phyloP scores from a whole-genome alignment of 768 basidiomycete genomes.

The Hygrophorus pudorinus region DNA sequence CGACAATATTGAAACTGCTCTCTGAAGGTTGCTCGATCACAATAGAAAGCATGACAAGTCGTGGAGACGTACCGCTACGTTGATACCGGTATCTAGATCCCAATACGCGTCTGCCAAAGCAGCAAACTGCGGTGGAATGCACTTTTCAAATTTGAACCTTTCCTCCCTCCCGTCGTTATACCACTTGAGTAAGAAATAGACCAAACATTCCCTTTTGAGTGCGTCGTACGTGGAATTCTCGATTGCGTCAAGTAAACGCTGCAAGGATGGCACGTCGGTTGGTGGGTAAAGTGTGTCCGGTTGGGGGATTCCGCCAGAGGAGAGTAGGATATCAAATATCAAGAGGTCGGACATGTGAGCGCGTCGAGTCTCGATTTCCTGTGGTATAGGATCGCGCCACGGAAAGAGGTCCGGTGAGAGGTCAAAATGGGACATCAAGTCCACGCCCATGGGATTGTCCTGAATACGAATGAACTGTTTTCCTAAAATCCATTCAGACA shows the following conservation, averaged over 20 bases:
- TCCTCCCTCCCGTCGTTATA: conserved; percentile 54
- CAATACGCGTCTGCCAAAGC: conserved; percentile 79
- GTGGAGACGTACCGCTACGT: conserved; percentile 44
- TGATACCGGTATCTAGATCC: conserved; percentile 63
- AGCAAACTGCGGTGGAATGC: conserved; percentile 69
- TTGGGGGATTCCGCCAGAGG: conserved; percentile 48
- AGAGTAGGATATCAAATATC: conserved; percentile 66
- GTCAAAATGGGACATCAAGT: conserved; percentile 39
- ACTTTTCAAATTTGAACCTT: conserved; percentile 38
- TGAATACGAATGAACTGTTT: no score
- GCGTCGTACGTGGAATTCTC: conserved; percentile 53
- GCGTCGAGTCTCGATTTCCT: conserved; percentile 55
- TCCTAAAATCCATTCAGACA: no score
- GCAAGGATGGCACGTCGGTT: conserved; percentile 39
- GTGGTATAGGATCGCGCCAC: conserved; percentile 42
- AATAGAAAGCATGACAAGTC: background rate
- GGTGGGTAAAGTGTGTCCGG: conserved; percentile 67
- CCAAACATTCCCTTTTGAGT: conserved; percentile 71
- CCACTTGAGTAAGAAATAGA: conserved; percentile 79
- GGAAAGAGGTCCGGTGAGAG: conserved; percentile 41
- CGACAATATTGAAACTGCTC: conserved; percentile 61
- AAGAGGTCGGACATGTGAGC: conserved; percentile 51
- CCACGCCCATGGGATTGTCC: conserved; percentile 11
- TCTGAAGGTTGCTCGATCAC: conserved; percentile 26
- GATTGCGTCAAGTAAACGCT: conserved; percentile 51